These are phyloP conservation scores for Astrocystis sublimbata DNA, from an alignment of 495 filamentous ascomycete genomes.

Conservation along the genomic window DNA sequence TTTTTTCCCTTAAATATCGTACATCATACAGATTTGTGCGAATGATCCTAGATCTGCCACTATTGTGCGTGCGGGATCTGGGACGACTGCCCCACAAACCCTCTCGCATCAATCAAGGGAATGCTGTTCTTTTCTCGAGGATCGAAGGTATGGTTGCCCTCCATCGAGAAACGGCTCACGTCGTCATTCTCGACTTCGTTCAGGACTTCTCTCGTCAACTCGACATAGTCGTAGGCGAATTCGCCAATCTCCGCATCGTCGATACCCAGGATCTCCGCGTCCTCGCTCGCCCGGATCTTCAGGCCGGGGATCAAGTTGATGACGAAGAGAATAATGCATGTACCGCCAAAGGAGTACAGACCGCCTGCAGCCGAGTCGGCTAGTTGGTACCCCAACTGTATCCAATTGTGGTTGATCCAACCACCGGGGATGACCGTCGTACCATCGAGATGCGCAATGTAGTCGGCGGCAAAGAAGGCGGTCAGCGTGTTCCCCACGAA, in stretches of 20 bases:
- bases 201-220: slow-evolving; percentile 82
- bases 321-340: slow-evolving; percentile 81
- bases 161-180: slow-evolving; percentile 40
- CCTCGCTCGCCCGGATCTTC: slow-evolving; percentile 75
- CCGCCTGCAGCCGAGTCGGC: slow-evolving; percentile 83
- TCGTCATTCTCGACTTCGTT: slow-evolving; percentile 55
- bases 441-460: slow-evolving; percentile 88
- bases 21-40: not conserved
- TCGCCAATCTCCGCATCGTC: slow-evolving; percentile 97
- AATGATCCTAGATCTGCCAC: not conserved
- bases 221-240: slow-evolving; percentile 98
- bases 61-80: slow-evolving; percentile 20
- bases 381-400: slow-evolving; percentile 85
- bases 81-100: slow-evolving; percentile 26
- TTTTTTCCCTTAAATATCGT: not conserved
- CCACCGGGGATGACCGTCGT: slow-evolving; percentile 70
- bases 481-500: slow-evolving; percentile 88
- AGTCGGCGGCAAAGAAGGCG: slow-evolving; percentile 89
- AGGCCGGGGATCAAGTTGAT: slow-evolving; percentile 87
- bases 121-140: slow-evolving; percentile 40
- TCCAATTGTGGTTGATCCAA: slow-evolving; percentile 88
- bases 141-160: slow-evolving; percentile 28
- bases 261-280: slow-evolving; percentile 87
- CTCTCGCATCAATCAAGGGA: slow-evolving; percentile 33
- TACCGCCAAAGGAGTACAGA: slow-evolving; percentile 83